A percentile compares a stretch with the other conserved stretches of the same genome.
Conservation (phyloP, 345 rosid genomes). For the Arabidopsis thaliana region DNA sequence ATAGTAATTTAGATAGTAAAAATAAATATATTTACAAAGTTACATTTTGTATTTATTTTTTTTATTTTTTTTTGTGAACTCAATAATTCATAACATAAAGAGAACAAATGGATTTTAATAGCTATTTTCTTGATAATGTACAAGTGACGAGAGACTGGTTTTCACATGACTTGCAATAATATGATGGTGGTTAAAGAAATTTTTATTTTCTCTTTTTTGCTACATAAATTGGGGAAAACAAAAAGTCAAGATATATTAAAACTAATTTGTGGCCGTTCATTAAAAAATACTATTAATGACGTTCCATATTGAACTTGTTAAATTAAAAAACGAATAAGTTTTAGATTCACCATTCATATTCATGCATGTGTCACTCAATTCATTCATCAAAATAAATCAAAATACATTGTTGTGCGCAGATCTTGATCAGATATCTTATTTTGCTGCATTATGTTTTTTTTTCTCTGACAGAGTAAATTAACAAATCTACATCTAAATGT, state of each 20-base stretch:
- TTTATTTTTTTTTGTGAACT: not conserved
- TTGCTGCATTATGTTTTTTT: not conserved
- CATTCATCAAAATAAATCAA: not conserved
- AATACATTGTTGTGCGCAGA: conserved; percentile 3
- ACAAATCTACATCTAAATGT: conserved; percentile 20
- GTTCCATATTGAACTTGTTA: conserved; percentile 7
- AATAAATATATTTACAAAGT: no score
- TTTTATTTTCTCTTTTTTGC: not conserved
- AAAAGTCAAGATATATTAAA: not conserved
- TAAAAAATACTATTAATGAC: conserved; percentile 5
- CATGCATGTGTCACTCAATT: conserved; percentile 36
- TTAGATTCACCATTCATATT: conserved; percentile 21
- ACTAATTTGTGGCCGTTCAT: conserved; percentile 17
- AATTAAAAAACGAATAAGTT: conserved; percentile 8
- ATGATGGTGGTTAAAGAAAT: conserved; percentile 15
- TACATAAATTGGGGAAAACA: not conserved
- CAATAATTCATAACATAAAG: not conserved
- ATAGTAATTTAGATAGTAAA: no score
- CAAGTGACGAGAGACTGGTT: not conserved
- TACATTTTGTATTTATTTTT: not conserved
- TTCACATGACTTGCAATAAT: conserved; percentile 31
- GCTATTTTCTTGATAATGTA: conserved; percentile 15
- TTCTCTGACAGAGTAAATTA: not conserved
- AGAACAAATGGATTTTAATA: not conserved
- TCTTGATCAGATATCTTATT: conserved; percentile 20